phyloP scores from a whole-genome alignment of 2,329 filamentous ascomycete species.

The Alternaria metachromatica region DNA sequence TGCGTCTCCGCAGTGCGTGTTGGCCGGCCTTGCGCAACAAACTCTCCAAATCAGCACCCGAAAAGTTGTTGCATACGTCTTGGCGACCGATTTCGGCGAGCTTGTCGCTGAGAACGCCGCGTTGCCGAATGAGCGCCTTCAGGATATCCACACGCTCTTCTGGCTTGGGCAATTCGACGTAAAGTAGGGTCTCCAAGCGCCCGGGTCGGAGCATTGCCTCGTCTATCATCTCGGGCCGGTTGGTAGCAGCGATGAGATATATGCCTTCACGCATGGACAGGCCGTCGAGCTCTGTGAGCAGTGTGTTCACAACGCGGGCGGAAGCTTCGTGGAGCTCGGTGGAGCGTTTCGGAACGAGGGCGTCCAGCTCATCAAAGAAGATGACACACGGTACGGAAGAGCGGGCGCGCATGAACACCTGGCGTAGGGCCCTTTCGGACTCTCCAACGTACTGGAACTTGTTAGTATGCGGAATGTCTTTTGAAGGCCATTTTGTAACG shows the following conservation, averaged over 20 bases:
- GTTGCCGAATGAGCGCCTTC: slow-evolving; percentile 62
- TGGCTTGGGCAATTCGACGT: slow-evolving; percentile 82
- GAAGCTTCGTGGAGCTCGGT: slow-evolving; percentile 79
- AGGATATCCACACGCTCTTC: slow-evolving; percentile 87
- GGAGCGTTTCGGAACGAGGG: slow-evolving; percentile 84
- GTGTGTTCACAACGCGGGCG: slow-evolving; percentile 89
- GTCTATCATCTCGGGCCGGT: slow-evolving; percentile 95
- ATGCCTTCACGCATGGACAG: slow-evolving; percentile 81
- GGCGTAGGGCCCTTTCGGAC: slow-evolving; percentile 88
- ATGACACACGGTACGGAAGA: slow-evolving; percentile 90
- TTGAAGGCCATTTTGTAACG: not conserved
- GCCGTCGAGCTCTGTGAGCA: slow-evolving; percentile 93
- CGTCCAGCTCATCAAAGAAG: slow-evolving; percentile 98
- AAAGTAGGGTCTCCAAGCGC: slow-evolving; percentile 84
- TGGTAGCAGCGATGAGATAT: slow-evolving; percentile 94
- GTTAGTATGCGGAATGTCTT: slow-evolving; percentile 7
- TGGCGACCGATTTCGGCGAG: slow-evolving; percentile 69
- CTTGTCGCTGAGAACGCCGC: slow-evolving; percentile 60
- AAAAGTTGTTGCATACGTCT: slow-evolving; percentile 76
- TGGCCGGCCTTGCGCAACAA: slow-evolving; percentile 66
- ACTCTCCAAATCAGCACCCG: slow-evolving; percentile 69
- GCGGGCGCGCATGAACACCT: slow-evolving; percentile 87
- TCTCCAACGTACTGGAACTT: slow-evolving; percentile 80
- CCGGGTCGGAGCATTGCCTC: slow-evolving; percentile 92
- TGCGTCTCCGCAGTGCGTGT: slow-evolving; percentile 58